These are phyloP conservation scores for Papiliotrema fonsecae DNA, from an alignment of 1,284 basidiomycete genomes.

Conservation along the genomic window DNA sequence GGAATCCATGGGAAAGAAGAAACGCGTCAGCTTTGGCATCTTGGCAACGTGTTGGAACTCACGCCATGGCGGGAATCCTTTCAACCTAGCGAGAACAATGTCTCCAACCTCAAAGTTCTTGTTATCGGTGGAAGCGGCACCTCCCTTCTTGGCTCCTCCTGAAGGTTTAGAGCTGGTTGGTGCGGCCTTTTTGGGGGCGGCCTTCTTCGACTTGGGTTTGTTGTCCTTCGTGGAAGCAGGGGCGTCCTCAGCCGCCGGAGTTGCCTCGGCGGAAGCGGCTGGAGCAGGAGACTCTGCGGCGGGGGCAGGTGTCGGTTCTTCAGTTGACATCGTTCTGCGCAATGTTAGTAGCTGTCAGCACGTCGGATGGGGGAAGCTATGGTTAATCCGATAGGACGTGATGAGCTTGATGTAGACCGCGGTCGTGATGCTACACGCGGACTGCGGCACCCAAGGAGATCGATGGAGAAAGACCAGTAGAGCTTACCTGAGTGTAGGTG, in stretches of 20 bases:
- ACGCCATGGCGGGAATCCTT: slow-evolving; percentile 86
- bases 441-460: no score
- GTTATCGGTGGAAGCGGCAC: slow-evolving; percentile 10
- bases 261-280: slow-evolving; percentile 5
- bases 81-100: slow-evolving; percentile 85
- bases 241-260: slow-evolving; percentile 4
- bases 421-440: no score
- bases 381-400: neutral
- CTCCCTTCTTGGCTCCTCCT: slow-evolving; percentile 14
- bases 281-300: slow-evolving; percentile 10
- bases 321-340: slow-evolving; percentile 5
- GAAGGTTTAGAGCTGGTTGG: slow-evolving; percentile 1
- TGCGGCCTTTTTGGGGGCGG: slow-evolving; percentile 5
- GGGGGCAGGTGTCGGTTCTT: slow-evolving; percentile 3
- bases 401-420: no score
- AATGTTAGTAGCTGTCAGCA: neutral
- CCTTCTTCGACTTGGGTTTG: slow-evolving; percentile 1
- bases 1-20: neutral
- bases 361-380: slow-evolving; percentile 3
- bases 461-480: no score
- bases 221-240: slow-evolving; percentile 1
- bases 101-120: slow-evolving; percentile 60
- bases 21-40: slow-evolving; percentile 7
- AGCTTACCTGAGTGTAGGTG: neutral
- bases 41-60: slow-evolving; percentile 19